phyloP scores from a whole-genome alignment of 306 rosid genomes.

The Senna tora region DNA sequence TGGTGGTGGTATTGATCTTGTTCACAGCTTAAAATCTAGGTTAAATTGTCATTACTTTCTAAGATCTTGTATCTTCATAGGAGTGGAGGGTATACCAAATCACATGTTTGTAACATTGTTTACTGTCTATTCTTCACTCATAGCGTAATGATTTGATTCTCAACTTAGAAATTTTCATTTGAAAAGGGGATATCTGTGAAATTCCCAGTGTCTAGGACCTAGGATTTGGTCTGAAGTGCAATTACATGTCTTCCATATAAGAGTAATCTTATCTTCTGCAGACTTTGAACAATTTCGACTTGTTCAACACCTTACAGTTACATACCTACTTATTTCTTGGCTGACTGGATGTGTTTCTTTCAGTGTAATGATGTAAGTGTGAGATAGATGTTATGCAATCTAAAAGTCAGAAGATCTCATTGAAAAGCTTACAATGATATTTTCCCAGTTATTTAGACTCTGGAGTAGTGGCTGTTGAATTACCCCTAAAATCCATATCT shows the following conservation, averaged over 20 bases:
- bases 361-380: slow-evolving; percentile 1
- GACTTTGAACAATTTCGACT: not conserved
- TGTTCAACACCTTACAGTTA: slow-evolving; percentile 3
- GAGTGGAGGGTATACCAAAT: slow-evolving; percentile 7
- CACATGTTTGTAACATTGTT: not conserved
- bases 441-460: not conserved
- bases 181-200: not conserved
- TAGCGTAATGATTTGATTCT: not conserved
- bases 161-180: not conserved
- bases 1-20: slow-evolving; percentile 12
- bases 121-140: not conserved
- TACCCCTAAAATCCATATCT: slow-evolving; percentile 21
- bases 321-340: not conserved
- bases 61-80: slow-evolving; percentile 7
- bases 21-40: slow-evolving; percentile 17
- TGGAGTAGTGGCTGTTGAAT: slow-evolving; percentile 24
- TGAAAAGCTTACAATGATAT: slow-evolving; percentile 13
- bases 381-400: slow-evolving; percentile 29
- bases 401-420: slow-evolving; percentile 8
- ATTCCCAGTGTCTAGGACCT: not conserved
- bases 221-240: not conserved
- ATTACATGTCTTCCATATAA: not conserved
- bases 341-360: slow-evolving; percentile 14
- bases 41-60: slow-evolving; percentile 14
- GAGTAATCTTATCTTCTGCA: not conserved